These are phyloP conservation scores for Tolypocladium guangdongense DNA, from an alignment of 2,329 filamentous ascomycete species.

Conservation along the genomic window DNA sequence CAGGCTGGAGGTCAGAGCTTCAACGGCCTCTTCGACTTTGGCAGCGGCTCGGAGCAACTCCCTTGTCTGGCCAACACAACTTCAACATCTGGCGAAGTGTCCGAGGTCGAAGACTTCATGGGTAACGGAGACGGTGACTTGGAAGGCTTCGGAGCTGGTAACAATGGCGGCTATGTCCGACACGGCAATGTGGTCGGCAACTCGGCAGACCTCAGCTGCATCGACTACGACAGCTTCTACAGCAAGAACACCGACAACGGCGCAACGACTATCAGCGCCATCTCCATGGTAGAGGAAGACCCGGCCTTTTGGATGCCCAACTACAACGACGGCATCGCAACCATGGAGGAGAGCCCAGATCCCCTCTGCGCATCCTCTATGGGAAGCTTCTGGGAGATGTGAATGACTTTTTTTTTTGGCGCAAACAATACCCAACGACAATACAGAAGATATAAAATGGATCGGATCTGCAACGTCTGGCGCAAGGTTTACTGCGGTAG, in stretches of 20 bases:
- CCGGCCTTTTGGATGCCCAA: constrained; percentile 38
- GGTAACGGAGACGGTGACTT: constrained; percentile 37
- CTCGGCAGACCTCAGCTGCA: constrained; percentile 32
- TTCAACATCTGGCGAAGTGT: constrained; percentile 56
- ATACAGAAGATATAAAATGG: not conserved
- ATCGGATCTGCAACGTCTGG: not conserved
- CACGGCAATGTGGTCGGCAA: constrained; percentile 31
- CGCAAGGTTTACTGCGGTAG: not conserved
- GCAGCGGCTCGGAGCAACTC: constrained; percentile 41
- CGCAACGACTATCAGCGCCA: constrained; percentile 27
- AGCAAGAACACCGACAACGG: constrained; percentile 30
- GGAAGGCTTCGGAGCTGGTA: constrained; percentile 33
- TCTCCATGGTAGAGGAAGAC: constrained; percentile 41
- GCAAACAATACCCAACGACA: constrained; percentile 18
- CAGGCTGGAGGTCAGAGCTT: constrained; percentile 40
- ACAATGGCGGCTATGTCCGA: constrained; percentile 32
- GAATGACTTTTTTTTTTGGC: constrained; percentile 10
- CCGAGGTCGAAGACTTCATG: constrained; percentile 52
- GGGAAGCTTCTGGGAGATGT: constrained; percentile 25
- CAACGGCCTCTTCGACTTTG: constrained; percentile 39
- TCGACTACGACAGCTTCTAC: constrained; percentile 47
- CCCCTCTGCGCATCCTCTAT: constrained; percentile 18
- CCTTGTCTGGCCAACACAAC: constrained; percentile 44
- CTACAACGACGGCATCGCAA: constrained; percentile 26
- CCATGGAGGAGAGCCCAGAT: constrained; percentile 25